Evolutionary conservation across 1,284 basidiomycete species (phyloP), one percentile per base, ranked within the genome.

Genomic region (Dichomitus squalens): DNA sequence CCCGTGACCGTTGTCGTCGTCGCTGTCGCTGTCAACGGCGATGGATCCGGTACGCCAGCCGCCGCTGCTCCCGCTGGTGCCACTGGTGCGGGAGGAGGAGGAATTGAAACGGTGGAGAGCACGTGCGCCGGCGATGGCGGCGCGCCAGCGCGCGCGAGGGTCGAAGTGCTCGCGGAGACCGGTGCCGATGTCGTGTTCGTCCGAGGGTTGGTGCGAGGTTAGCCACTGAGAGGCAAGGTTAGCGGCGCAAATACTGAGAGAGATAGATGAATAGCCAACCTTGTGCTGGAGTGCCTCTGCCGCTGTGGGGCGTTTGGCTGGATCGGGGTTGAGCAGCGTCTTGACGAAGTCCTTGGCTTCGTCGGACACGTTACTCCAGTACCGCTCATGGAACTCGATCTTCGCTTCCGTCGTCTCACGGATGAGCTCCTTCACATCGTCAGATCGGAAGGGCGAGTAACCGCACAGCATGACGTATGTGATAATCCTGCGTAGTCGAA

Each of bases 381-480:
- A 98, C 35, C 88, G 83, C 25, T 96, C 92, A 67, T 96, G 93
- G 72, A 98, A 98, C 65, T 91, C 88, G 52, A 98, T 83, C 66
- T 87, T 88, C 1, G 89, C 95, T 33, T 84, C 82, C 1, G 86
- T 89, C 16, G 93, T 96, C 72, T 98, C 95, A 34, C 85, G 82
- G 49, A 92, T 81, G 49, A 98, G 80, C 56, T 88, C 85, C 52
- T 84, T 82, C 49, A 87, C 78, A 66, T 96, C 90, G 41, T 93
- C 90, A 0, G 90, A 89, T 35, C 94, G 85, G 80, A 98, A 98
- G 0, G 96, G 97, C 0, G 89, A 88, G 74, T 97, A 97, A 2
- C 95, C 95, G 68, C 95, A 96, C 0, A 97, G 80, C 14, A 96
- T 78, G 48, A 94, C 92, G 72, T 97, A 99, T 12, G 95, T 92